phyloP scores from a whole-genome alignment of 352 stramenopile species.

The Globisporangium acanthophoron region DNA sequence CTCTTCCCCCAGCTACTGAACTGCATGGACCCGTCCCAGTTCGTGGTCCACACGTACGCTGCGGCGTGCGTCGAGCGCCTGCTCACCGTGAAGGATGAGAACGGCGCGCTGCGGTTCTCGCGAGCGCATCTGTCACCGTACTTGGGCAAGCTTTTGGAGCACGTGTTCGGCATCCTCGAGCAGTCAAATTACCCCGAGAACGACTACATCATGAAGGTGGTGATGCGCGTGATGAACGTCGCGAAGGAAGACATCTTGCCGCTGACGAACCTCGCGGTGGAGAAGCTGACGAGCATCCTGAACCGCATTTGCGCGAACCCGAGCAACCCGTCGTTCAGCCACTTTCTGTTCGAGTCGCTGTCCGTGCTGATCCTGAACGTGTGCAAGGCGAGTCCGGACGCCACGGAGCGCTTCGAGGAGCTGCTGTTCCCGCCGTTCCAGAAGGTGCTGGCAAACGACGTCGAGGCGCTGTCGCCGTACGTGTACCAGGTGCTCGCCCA shows the following conservation, averaged over 20 bases:
- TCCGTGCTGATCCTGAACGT: conserved; percentile 94
- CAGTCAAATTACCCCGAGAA: conserved; percentile 94
- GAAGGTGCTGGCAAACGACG: conserved; percentile 95
- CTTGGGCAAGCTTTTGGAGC: conserved; percentile 90
- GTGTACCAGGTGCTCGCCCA: conserved; percentile 99
- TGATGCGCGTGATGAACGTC: conserved; percentile 94
- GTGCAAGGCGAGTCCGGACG: conserved; percentile 76
- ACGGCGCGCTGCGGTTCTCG: conserved; percentile 59
- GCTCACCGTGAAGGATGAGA: conserved; percentile 91
- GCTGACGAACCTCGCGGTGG: conserved; percentile 91
- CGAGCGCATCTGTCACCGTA: conserved; percentile 88
- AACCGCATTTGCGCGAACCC: conserved; percentile 96
- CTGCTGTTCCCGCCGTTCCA: conserved; percentile 98
- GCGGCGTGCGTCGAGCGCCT: conserved; percentile 95
- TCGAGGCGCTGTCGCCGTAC: conserved; percentile 93
- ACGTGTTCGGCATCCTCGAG: conserved; percentile 95
- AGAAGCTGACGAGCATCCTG: conserved; percentile 92
- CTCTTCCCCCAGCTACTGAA: conserved; percentile 92
- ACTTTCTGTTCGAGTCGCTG: conserved; percentile 99
- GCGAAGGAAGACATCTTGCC: conserved; percentile 92
- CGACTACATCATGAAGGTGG: conserved; percentile 98
- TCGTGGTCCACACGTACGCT: conserved; percentile 98
- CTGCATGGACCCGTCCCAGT: conserved; percentile 77
- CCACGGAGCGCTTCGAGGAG: conserved; percentile 90
- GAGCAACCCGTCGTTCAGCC: conserved; percentile 98